These are phyloP conservation scores for Ilex asprella DNA, from an alignment of 257 asterid genomes.

Conservation along the genomic window DNA sequence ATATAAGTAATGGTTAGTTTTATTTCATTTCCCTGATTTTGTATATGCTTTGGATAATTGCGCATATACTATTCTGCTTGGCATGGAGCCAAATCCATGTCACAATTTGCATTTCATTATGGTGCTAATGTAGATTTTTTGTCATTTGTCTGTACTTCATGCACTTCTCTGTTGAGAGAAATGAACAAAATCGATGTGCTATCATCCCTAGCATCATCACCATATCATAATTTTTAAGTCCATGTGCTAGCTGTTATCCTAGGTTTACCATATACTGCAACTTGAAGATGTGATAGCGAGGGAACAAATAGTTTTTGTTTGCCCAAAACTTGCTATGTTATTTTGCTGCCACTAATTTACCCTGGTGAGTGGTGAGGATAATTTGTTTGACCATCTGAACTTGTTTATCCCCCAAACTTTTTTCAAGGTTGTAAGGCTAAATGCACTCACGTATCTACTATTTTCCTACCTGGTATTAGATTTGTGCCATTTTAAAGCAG, in stretches of 20 bases:
- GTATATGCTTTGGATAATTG: background rate
- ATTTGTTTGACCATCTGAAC: background rate
- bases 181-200: too few relatives aligned
- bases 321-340: background rate
- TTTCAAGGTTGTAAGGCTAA: too few relatives aligned
- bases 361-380: background rate
- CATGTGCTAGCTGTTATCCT: too few relatives aligned
- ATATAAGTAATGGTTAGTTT: slow-evolving; percentile 1
- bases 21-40: background rate
- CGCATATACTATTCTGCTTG: slow-evolving; percentile 4
- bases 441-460: too few relatives aligned
- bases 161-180: background rate
- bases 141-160: too few relatives aligned
- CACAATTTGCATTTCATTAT: background rate
- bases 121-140: background rate
- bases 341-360: background rate
- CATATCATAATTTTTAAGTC: too few relatives aligned
- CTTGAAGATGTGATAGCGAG: background rate
- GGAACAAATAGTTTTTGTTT: background rate
- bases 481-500: background rate
- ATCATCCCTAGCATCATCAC: background rate
- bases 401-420: background rate
- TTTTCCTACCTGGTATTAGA: background rate
- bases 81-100: background rate
- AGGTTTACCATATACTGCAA: background rate